phyloP scores from a whole-genome alignment of 768 basidiomycete genomes.

The Suillus spraguei region DNA sequence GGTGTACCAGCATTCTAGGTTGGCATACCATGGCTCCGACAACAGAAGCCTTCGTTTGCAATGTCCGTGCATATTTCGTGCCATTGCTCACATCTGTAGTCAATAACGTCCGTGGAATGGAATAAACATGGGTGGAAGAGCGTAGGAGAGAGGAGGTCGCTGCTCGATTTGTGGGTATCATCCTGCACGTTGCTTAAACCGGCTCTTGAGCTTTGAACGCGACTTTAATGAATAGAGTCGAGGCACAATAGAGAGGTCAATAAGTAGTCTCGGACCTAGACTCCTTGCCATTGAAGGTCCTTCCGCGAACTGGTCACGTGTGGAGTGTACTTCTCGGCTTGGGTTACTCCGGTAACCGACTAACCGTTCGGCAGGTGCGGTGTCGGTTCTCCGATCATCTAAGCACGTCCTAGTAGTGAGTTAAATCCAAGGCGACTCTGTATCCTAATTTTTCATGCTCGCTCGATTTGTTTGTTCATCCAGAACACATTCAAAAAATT shows the following conservation, averaged over 20 bases:
- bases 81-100: background rate
- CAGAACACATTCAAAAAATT: background rate
- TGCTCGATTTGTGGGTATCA: constrained; percentile 35
- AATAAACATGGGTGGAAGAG: background rate
- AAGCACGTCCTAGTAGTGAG: too few relatives aligned
- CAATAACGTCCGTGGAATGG: constrained; percentile 3
- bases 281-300: background rate
- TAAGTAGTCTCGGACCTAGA: constrained; percentile 2
- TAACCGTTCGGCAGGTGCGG: too few relatives aligned
- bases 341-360: too few relatives aligned
- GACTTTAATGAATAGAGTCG: background rate
- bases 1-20: constrained; percentile 2
- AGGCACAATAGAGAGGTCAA: background rate
- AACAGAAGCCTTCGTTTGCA: background rate
- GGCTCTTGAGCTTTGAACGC: background rate
- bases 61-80: constrained; percentile 3
- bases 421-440: background rate
- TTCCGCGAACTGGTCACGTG: constrained; percentile 6
- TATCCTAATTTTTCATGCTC: background rate
- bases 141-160: constrained; percentile 27
- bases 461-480: background rate
- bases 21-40: background rate
- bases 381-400: too few relatives aligned
- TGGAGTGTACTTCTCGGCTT: background rate
- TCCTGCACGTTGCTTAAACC: constrained; percentile 7